Evolutionary conservation across 2,329 filamentous ascomycete species (phyloP).

Genomic region (Fusarium foetens): DNA sequence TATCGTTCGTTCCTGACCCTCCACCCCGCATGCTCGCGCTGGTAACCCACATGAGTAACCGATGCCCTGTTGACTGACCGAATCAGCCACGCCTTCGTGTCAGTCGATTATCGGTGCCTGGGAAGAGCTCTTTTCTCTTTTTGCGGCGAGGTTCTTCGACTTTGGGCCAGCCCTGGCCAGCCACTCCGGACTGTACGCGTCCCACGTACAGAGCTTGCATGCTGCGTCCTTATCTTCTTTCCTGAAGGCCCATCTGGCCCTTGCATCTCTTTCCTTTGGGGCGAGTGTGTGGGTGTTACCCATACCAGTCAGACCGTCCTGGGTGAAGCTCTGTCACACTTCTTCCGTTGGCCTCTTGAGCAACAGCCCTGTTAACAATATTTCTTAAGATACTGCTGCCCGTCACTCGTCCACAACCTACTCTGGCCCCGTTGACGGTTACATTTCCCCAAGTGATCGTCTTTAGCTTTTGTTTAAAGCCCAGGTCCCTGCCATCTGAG

Average conservation of each 20-base stretch:
- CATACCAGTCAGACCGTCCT: slow-evolving; percentile 9
- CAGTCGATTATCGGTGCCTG: slow-evolving; percentile 14
- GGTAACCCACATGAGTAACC: slow-evolving; percentile 20
- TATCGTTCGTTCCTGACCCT: background rate
- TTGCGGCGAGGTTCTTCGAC: slow-evolving; percentile 2
- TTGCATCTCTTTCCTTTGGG: slow-evolving; percentile 16
- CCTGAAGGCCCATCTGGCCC: slow-evolving; percentile 17
- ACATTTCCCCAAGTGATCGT: slow-evolving; percentile 1
- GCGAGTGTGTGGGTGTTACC: background rate
- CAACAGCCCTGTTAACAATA: background rate
- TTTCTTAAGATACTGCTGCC: slow-evolving; percentile 20
- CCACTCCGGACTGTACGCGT: slow-evolving; percentile 15
- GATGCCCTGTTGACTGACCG: slow-evolving; percentile 1
- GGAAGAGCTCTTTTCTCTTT: slow-evolving; percentile 2
- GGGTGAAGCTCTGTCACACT: background rate
- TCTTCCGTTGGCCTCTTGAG: slow-evolving; percentile 7
- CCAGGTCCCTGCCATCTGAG: background rate
- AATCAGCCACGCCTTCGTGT: slow-evolving; percentile 14
- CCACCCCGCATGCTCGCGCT: slow-evolving; percentile 10
- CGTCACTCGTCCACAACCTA: slow-evolving; percentile 1
- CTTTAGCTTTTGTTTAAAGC: background rate
- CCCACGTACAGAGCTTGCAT: slow-evolving; percentile 9
- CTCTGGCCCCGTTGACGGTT: background rate
- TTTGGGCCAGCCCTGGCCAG: slow-evolving; percentile 31
- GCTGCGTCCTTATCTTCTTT: slow-evolving; percentile 11